Conservation (phyloP, 1,284 basidiomycete genomes). For the Jaminaea rosea region DNA sequence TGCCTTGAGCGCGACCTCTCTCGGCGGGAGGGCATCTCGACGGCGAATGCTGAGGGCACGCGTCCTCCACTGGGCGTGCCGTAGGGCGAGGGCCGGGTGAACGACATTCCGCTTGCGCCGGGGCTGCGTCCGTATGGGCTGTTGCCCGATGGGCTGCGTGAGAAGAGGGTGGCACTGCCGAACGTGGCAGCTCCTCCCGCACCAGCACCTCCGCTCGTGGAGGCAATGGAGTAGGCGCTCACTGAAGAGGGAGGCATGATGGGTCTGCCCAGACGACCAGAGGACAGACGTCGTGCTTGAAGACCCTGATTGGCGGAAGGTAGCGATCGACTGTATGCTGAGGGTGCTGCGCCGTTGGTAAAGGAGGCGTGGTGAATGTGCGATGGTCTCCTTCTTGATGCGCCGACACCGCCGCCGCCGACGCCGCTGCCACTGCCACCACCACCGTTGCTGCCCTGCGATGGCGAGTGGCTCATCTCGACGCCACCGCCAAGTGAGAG, state of each 20-base stretch:
- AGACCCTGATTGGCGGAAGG: neutral
- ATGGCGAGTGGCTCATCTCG: constrained; percentile 11
- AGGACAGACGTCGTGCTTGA: constrained; percentile 1
- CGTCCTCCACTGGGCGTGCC: neutral
- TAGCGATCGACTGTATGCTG: constrained; percentile 3
- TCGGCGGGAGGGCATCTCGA: neutral
- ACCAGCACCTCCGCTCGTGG: neutral
- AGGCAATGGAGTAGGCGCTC: neutral
- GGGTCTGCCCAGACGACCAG: neutral
- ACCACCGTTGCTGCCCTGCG: neutral
- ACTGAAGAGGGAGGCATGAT: neutral
- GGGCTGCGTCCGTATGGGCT: neutral
- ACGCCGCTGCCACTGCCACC: neutral
- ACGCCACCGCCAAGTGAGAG: constrained; percentile 18
- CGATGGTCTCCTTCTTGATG: neutral
- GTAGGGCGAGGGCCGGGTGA: constrained; percentile 1
- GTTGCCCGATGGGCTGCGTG: neutral
- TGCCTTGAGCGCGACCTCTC: neutral
- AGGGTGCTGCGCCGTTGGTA: neutral
- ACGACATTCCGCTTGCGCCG: neutral
- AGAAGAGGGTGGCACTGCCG: constrained; percentile 3
- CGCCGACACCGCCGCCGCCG: neutral
- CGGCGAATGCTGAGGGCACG: neutral
- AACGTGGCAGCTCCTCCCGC: constrained; percentile 1
- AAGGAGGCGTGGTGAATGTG: neutral